Conservation (phyloP, 2,329 filamentous ascomycete genomes). For the Clonostachys byssicola region DNA sequence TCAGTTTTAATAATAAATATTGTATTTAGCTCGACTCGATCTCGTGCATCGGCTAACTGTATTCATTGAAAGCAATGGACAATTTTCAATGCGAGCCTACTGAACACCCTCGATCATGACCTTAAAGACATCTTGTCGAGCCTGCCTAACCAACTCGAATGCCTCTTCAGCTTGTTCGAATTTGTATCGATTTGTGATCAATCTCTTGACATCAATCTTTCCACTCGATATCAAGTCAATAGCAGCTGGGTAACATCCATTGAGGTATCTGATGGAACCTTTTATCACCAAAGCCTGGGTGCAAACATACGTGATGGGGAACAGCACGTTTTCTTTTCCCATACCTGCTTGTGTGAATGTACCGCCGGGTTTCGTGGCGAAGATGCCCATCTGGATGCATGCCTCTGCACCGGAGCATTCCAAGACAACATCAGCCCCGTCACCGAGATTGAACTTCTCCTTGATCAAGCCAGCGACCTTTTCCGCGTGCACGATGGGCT, state of each 20-base stretch:
- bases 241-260: constrained; percentile 43
- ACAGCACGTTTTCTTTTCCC: constrained; percentile 43
- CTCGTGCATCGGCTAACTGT: too few relatives aligned
- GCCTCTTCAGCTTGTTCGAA: constrained; percentile 40
- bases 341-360: constrained; percentile 48
- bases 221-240: constrained; percentile 44
- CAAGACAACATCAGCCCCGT: constrained; percentile 43
- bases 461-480: constrained; percentile 32
- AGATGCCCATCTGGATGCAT: constrained; percentile 42
- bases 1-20: too few relatives aligned
- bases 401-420: constrained; percentile 40
- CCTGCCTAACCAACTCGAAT: constrained; percentile 23
- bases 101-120: constrained; percentile 6
- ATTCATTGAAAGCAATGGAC: too few relatives aligned
- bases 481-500: constrained; percentile 28
- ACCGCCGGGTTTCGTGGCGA: constrained; percentile 36
- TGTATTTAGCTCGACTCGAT: too few relatives aligned
- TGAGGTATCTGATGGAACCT: constrained; percentile 45
- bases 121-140: constrained; percentile 9
- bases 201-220: constrained; percentile 28
- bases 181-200: constrained; percentile 29
- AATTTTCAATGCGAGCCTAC: not conserved
- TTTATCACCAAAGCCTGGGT: constrained; percentile 41
- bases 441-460: constrained; percentile 26
- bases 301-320: constrained; percentile 45